Conservation (phyloP, 1,284 basidiomycete genomes). For the Trametes polyzona region DNA sequence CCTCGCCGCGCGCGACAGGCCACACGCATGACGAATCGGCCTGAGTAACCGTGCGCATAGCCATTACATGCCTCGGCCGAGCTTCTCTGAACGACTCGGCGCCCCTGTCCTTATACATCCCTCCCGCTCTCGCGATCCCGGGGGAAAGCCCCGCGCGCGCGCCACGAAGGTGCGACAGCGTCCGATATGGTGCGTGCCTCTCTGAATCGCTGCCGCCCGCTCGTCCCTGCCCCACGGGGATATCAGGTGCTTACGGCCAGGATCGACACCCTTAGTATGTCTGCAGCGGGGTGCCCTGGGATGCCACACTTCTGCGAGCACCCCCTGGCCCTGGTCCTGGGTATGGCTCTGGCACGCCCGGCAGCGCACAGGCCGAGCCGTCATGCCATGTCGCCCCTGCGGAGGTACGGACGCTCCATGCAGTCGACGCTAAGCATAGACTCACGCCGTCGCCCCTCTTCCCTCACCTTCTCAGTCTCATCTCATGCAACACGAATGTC, state of each 20-base stretch:
- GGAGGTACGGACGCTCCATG: no score
- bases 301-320: not conserved
- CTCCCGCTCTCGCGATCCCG: no score
- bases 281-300: not conserved
- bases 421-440: not conserved
- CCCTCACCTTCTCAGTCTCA: not conserved
- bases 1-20: not conserved
- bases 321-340: constrained; percentile 6
- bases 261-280: not conserved
- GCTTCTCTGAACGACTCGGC: not conserved
- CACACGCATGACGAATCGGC: constrained; percentile 2
- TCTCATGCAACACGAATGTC: no score
- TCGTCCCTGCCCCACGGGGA: no score
- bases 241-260: constrained; percentile 6
- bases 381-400: no score
- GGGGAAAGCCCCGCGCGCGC: not conserved
- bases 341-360: no score
- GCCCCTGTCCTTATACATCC: not conserved
- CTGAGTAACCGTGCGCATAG: constrained; percentile 11
- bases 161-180: constrained; percentile 5
- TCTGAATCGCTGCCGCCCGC: not conserved
- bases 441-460: not conserved
- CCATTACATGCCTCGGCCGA: constrained; percentile 2
- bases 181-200: not conserved
- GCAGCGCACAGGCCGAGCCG: no score